phyloP scores from a whole-genome alignment of 805 yeast genomes.

The Candida endomychidarum region DNA sequence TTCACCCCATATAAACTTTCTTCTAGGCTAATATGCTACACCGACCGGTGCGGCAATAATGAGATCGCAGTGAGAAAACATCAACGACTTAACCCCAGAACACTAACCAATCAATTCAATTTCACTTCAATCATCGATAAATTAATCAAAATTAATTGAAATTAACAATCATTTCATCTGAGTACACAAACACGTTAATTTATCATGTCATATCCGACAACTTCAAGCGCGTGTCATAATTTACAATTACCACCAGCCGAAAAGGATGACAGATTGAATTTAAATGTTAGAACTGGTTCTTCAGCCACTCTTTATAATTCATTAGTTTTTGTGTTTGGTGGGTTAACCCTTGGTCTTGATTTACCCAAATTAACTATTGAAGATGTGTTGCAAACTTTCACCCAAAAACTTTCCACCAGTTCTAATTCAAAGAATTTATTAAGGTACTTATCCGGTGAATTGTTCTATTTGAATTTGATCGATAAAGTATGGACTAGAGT shows the following conservation, averaged over 20 bases:
- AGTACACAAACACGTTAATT: no score
- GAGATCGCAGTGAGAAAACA: no score
- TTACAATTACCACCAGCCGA: conserved; percentile 54
- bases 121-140: no score
- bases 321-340: conserved; percentile 65
- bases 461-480: conserved; percentile 59
- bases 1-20: no score
- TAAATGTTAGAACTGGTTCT: conserved; percentile 69
- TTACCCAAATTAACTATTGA: conserved; percentile 39
- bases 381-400: conserved; percentile 40
- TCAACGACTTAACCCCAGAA: no score
- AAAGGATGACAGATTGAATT: conserved; percentile 52
- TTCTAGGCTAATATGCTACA: no score
- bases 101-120: no score
- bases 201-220: conserved; percentile 69
- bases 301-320: conserved; percentile 59
- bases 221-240: conserved; percentile 59
- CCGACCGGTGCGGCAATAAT: no score
- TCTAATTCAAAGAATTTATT: conserved; percentile 24
- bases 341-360: conserved; percentile 58
- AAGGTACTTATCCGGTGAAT: conserved; percentile 58
- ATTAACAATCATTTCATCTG: no score
- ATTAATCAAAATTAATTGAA: no score
- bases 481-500: conserved; percentile 58
- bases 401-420: conserved; percentile 26